Conservation (phyloP, 2,329 filamentous ascomycete genomes). For the Beauveria pseudobassiana region DNA sequence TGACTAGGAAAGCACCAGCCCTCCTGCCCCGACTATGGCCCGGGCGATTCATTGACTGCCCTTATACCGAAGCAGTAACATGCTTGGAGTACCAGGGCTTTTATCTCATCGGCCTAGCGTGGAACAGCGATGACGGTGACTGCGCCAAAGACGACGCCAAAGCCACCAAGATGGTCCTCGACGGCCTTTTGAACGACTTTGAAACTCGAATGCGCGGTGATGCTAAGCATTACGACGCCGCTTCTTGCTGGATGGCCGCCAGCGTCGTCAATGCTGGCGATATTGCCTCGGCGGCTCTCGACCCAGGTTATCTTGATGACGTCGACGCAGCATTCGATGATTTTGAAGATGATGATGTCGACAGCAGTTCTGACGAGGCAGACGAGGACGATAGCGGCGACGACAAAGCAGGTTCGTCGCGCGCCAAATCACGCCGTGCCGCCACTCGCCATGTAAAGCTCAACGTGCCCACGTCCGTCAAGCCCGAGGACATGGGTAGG, state of each 20-base stretch:
- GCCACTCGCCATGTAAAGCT: conserved; percentile 7
- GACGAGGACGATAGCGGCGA: not conserved
- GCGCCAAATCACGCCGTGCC: conserved; percentile 7
- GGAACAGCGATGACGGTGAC: conserved; percentile 17
- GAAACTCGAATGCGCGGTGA: conserved; percentile 39
- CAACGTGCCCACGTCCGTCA: conserved; percentile 13
- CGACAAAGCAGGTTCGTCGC: conserved; percentile 12
- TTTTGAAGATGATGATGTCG: conserved; percentile 26
- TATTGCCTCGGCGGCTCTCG: conserved; percentile 35
- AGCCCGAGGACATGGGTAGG: conserved; percentile 32
- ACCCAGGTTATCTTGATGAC: conserved; percentile 42
- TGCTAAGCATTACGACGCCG: conserved; percentile 40
- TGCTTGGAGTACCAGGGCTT: conserved; percentile 47
- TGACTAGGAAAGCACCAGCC: conserved; percentile 43
- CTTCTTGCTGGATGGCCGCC: conserved; percentile 41
- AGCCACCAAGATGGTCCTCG: conserved; percentile 35
- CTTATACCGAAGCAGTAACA: conserved; percentile 16
- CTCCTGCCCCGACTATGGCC: conserved; percentile 56
- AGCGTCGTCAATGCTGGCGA: conserved; percentile 30
- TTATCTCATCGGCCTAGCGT: conserved; percentile 53
- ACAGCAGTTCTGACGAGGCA: conserved; percentile 9
- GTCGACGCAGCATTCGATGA: conserved; percentile 28
- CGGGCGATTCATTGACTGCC: conserved; percentile 42
- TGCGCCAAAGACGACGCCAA: conserved; percentile 34
- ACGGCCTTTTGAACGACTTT: conserved; percentile 37